phyloP scores from a whole-genome alignment of 78 protist genomes.

The Andalucia godoyi region DNA sequence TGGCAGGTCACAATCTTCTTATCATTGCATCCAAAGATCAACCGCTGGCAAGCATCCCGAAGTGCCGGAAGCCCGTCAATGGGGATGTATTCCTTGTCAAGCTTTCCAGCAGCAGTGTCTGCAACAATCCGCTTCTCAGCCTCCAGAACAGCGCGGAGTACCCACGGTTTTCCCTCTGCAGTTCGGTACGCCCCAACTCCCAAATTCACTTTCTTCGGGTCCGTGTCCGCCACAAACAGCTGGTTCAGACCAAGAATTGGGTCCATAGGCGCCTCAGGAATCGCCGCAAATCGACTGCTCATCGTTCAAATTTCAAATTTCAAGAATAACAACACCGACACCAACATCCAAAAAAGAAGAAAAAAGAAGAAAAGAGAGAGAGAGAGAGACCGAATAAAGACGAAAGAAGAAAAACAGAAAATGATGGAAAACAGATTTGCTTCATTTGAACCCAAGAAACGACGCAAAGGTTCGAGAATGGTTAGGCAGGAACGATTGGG shows the following conservation, averaged over 20 bases:
- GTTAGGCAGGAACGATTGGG: no score
- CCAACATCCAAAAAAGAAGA: no score
- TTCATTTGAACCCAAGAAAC: no score
- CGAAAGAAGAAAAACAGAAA: no score
- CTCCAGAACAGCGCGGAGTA: constrained; percentile 52
- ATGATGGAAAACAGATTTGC: no score
- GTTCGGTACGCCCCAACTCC: constrained; percentile 86
- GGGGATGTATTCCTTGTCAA: constrained; percentile 73
- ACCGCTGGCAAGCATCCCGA: not conserved
- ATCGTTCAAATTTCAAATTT: no score
- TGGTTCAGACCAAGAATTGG: constrained; percentile 35
- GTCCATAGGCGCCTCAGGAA: constrained; percentile 32
- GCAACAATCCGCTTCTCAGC: constrained; percentile 24
- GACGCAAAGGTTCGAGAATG: no score
- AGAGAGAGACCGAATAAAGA: no score
- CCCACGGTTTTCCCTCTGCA: constrained; percentile 79
- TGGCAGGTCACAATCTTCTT: constrained; percentile 57
- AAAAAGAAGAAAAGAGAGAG: no score
- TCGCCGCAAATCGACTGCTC: not conserved
- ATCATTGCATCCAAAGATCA: constrained; percentile 6
- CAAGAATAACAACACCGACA: no score
- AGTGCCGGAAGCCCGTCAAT: constrained; percentile 57
- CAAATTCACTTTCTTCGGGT: constrained; percentile 40
- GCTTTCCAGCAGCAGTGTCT: not conserved
- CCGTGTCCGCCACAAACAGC: constrained; percentile 25